Conservation (phyloP, 2,329 filamentous ascomycete genomes). For the Arthrobotrys megalospora region DNA sequence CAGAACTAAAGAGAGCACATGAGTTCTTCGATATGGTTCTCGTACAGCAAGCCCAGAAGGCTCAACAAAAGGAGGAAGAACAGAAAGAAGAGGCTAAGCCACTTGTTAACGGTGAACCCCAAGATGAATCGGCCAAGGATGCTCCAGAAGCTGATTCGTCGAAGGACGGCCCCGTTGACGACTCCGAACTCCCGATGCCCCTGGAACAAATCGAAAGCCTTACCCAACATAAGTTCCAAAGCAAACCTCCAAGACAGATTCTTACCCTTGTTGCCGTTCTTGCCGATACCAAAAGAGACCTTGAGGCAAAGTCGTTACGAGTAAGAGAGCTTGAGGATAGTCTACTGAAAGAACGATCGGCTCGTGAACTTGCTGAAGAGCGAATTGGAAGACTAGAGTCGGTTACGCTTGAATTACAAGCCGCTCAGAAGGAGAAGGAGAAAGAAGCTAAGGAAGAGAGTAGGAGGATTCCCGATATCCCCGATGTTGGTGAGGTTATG, state of each 20-base stretch:
- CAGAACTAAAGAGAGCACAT: constrained; percentile 85
- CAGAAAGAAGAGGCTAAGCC: constrained; percentile 12
- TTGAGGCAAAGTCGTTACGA: constrained; percentile 84
- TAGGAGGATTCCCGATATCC: constrained; percentile 45
- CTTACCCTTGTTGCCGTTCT: constrained; percentile 87
- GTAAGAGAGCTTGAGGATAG: constrained; percentile 86
- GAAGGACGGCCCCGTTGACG: constrained; percentile 35
- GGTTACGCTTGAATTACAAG: constrained; percentile 78
- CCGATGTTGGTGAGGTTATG: constrained; percentile 62
- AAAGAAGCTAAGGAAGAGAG: constrained; percentile 65
- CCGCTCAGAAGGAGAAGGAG: constrained; percentile 68
- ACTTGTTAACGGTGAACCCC: constrained; percentile 18
- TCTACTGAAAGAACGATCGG: constrained; percentile 83
- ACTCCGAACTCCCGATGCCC: constrained; percentile 70
- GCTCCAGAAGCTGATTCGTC: constrained; percentile 23
- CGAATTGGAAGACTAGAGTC: constrained; percentile 71
- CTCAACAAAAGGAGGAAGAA: constrained; percentile 27
- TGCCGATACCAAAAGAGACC: constrained; percentile 85
- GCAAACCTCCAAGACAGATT: constrained; percentile 79
- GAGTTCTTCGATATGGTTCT: constrained; percentile 85
- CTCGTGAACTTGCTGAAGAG: constrained; percentile 83
- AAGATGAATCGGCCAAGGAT: constrained; percentile 8
- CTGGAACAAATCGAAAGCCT: constrained; percentile 73
- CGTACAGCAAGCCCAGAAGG: constrained; percentile 64
- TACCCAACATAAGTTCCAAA: constrained; percentile 67